Conservation (phyloP, 371 early-diverging fungal genomes). For the Rhizopus stolonifer region DNA sequence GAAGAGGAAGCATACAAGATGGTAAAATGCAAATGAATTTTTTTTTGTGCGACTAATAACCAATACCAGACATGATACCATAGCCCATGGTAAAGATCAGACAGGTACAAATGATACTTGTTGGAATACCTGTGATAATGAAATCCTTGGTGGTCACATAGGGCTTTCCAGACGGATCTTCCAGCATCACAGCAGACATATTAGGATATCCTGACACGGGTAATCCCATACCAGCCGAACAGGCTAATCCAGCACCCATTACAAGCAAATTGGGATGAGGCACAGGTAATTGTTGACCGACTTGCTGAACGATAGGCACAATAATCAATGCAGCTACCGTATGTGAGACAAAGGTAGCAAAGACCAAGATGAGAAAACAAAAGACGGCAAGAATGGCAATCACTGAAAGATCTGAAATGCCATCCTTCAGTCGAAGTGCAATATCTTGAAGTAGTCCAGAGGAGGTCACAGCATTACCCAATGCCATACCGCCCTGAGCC, state of each 20-base stretch:
- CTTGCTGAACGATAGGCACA: constrained; percentile 76
- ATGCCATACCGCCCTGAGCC: constrained; percentile 92
- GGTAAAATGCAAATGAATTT: background rate
- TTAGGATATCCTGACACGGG: constrained; percentile 95
- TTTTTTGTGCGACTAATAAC: constrained; percentile 44
- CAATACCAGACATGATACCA: constrained; percentile 59
- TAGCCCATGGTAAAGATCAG: constrained; percentile 78
- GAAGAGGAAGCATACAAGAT: background rate
- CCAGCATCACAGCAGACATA: constrained; percentile 93
- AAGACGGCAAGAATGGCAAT: constrained; percentile 70
- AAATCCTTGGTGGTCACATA: constrained; percentile 87
- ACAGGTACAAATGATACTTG: constrained; percentile 67
- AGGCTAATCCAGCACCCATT: constrained; percentile 63
- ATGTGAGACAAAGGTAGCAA: constrained; percentile 92
- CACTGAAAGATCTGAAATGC: constrained; percentile 60
- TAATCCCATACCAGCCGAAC: constrained; percentile 57
- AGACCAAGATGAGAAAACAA: constrained; percentile 65
- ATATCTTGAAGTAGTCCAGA: constrained; percentile 81
- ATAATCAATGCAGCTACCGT: constrained; percentile 90
- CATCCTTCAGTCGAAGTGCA: constrained; percentile 64
- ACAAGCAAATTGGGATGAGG: constrained; percentile 88
- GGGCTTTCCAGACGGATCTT: constrained; percentile 84
- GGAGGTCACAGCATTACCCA: constrained; percentile 89
- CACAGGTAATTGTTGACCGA: constrained; percentile 70
- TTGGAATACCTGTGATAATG: constrained; percentile 77